Evolutionary conservation across 2,329 filamentous ascomycete genomes (phyloP).

Genomic region (Lithohypha guttulata): DNA sequence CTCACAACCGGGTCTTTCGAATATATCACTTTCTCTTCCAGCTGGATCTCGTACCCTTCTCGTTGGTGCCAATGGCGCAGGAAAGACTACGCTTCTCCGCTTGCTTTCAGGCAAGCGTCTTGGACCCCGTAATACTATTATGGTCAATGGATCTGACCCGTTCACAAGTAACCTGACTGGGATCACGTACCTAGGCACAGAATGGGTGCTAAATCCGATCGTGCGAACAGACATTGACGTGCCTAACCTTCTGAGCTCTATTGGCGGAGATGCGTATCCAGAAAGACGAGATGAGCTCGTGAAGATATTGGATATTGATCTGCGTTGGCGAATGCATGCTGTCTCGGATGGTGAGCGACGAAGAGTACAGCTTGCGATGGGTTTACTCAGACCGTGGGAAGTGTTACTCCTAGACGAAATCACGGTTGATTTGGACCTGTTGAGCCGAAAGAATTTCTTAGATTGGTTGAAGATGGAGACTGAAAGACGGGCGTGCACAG

Average conservation of each 20-base stretch:
- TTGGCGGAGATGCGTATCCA: slow-evolving; percentile 76
- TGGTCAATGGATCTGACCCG: slow-evolving; percentile 73
- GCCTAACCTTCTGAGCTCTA: slow-evolving; percentile 66
- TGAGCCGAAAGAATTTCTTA: slow-evolving; percentile 75
- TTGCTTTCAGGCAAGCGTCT: slow-evolving; percentile 92
- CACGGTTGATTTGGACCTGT: slow-evolving; percentile 87
- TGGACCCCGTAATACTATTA: slow-evolving; percentile 63
- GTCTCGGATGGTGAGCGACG: slow-evolving; percentile 87
- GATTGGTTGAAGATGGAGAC: slow-evolving; percentile 80
- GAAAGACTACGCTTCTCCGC: slow-evolving; percentile 91
- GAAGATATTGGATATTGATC: slow-evolving; percentile 79
- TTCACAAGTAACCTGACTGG: slow-evolving; percentile 85
- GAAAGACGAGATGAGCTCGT: slow-evolving; percentile 79
- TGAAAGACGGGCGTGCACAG: slow-evolving; percentile 67
- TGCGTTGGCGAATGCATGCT: slow-evolving; percentile 88
- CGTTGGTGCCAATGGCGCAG: slow-evolving; percentile 90
- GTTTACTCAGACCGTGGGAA: slow-evolving; percentile 79
- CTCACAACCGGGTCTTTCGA: slow-evolving; percentile 56
- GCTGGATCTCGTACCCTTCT: slow-evolving; percentile 76
- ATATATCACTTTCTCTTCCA: slow-evolving; percentile 67
- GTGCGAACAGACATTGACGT: slow-evolving; percentile 93
- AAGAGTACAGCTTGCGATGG: slow-evolving; percentile 92
- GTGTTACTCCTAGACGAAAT: slow-evolving; percentile 90
- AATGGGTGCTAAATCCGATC: slow-evolving; percentile 97
- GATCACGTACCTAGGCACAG: slow-evolving; percentile 90